A percentile compares a stretch with the other conserved stretches of the same genome.
Evolutionary conservation across 371 early-diverging fungal genomes (phyloP).

Genomic region (Syncephalastrum racemosum): DNA sequence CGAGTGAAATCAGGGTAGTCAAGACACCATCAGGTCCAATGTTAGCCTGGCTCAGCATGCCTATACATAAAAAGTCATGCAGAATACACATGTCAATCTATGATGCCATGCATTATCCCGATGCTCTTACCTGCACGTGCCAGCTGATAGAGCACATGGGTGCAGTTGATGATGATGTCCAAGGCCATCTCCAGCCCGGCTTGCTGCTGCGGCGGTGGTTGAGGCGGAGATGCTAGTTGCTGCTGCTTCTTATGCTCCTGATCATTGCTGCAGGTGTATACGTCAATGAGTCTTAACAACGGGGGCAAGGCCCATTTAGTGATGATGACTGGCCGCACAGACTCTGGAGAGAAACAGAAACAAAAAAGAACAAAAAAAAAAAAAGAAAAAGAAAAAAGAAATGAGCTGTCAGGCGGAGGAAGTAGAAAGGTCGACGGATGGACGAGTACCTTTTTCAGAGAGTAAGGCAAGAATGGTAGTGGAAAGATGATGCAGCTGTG

Average conservation of each 20-base stretch:
- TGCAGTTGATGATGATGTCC: slow-evolving; percentile 44
- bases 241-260: slow-evolving; percentile 11
- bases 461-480: slow-evolving; percentile 55
- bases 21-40: slow-evolving; percentile 41
- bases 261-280: slow-evolving; percentile 21
- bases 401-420: not conserved
- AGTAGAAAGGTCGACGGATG: not conserved
- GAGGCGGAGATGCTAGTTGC: not conserved
- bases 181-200: slow-evolving; percentile 16
- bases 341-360: too few species aligned
- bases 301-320: slow-evolving; percentile 54
- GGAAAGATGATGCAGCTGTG: slow-evolving; percentile 50
- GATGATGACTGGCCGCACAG: slow-evolving; percentile 49
- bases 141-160: slow-evolving; percentile 43
- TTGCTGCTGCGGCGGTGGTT: slow-evolving; percentile 10
- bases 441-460: slow-evolving; percentile 39
- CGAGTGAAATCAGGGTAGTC: slow-evolving; percentile 29
- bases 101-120: not conserved
- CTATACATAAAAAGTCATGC: slow-evolving; percentile 5
- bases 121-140: slow-evolving; percentile 30
- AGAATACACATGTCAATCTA: not conserved
- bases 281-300: slow-evolving; percentile 34
- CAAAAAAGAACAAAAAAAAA: too few species aligned
- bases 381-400: too few species aligned
- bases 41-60: slow-evolving; percentile 41